Evolutionary conservation across 495 filamentous ascomycete genomes (phyloP).

Genomic region (Lineolata rhizophorae): DNA sequence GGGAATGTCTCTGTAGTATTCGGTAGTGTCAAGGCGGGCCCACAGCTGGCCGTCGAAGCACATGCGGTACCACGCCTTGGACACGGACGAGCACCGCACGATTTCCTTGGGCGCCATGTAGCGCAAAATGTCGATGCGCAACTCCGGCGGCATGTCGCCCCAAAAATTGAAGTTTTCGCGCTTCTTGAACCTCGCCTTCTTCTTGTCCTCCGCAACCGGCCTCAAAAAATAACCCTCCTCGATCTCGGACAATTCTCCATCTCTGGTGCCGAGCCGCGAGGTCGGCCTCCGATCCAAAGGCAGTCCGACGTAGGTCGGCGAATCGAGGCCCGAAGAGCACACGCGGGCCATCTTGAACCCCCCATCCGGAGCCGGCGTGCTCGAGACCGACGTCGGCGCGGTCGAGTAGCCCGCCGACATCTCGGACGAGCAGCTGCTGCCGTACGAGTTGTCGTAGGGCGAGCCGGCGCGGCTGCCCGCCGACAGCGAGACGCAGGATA

Average conservation of each 20-base stretch:
- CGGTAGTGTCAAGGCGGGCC: conserved; percentile 60
- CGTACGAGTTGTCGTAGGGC: conserved; percentile 24
- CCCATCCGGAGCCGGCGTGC: conserved; percentile 24
- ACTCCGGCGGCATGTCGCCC: conserved; percentile 59
- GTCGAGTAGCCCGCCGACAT: conserved; percentile 40
- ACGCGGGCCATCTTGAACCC: conserved; percentile 26
- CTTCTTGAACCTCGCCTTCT: conserved; percentile 13
- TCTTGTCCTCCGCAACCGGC: conserved; percentile 6
- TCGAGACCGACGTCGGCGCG: conserved; percentile 35
- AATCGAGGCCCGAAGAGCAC: conserved; percentile 23
- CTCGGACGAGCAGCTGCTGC: conserved; percentile 37
- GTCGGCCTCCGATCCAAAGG: conserved; percentile 38
- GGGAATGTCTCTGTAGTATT: conserved; percentile 73
- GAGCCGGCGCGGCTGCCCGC: conserved; percentile 26
- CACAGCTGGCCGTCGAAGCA: conserved; percentile 95
- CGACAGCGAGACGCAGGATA: conserved; percentile 72
- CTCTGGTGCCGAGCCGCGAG: conserved; percentile 18
- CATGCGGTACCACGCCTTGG: conserved; percentile 56
- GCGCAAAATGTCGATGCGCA: conserved; percentile 55
- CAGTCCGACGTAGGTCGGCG: conserved; percentile 32
- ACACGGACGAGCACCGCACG: conserved; percentile 60
- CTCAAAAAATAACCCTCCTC: conserved; percentile 26
- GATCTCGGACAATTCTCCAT: conserved; percentile 10
- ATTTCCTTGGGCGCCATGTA: conserved; percentile 66
- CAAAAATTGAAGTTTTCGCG: conserved; percentile 46